phyloP scores from a whole-genome alignment of 257 asterid genomes.

The Haberlea rhodopensis region DNA sequence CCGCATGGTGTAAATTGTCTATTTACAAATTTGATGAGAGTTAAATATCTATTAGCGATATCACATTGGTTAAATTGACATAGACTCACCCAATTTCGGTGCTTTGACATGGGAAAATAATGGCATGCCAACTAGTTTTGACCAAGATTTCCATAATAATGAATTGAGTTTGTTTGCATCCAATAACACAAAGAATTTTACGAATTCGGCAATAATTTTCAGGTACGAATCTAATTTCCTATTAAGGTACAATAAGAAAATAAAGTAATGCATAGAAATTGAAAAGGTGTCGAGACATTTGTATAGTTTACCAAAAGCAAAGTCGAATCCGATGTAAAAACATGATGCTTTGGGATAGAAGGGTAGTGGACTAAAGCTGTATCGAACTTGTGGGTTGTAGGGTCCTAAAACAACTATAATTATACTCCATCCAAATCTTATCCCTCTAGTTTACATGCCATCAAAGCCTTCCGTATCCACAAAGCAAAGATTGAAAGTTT shows the following conservation, averaged over 20 bases:
- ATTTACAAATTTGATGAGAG: too few relatives aligned
- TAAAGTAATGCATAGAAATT: neutral
- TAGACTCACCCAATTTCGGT: too few relatives aligned
- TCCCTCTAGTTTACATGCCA: conserved; percentile 11
- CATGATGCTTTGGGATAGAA: conserved; percentile 15
- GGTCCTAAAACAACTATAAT: conserved; percentile 33
- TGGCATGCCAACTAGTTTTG: neutral
- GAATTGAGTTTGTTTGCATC: neutral
- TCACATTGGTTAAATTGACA: too few relatives aligned
- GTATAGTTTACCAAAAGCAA: conserved; percentile 13
- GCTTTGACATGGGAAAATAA: too few relatives aligned
- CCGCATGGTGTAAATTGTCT: too few relatives aligned
- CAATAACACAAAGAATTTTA: neutral
- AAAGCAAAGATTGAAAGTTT: conserved; percentile 39
- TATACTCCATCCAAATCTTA: conserved; percentile 22
- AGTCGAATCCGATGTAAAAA: conserved; percentile 36
- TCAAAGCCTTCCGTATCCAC: conserved; percentile 39
- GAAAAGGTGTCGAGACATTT: neutral
- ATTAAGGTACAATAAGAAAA: neutral
- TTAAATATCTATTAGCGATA: too few relatives aligned
- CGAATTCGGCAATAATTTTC: neutral
- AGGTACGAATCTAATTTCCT: neutral
- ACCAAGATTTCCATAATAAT: too few relatives aligned
- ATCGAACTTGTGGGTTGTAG: conserved; percentile 26
- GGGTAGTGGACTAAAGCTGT: conserved; percentile 39